phyloP scores from a whole-genome alignment of 2,329 filamentous ascomycete genomes.

The Exophiala sp. region DNA sequence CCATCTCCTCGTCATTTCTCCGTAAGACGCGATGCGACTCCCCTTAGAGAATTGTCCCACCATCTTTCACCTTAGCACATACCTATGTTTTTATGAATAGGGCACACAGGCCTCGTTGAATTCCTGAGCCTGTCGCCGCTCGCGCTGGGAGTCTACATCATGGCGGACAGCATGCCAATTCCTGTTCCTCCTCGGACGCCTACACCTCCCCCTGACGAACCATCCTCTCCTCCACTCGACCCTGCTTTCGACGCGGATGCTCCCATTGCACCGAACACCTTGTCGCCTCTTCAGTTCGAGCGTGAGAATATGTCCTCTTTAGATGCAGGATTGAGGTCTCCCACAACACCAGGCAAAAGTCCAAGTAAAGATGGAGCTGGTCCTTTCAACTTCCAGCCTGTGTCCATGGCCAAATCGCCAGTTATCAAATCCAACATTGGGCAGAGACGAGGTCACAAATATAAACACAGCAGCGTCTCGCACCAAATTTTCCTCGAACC shows the following conservation, averaged over 20 bases:
- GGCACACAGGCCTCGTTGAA: not conserved
- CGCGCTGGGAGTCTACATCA: not conserved
- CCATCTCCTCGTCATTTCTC: not conserved
- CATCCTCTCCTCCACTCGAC: slow-evolving; percentile 17
- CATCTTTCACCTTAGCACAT: not conserved
- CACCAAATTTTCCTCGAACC: slow-evolving; percentile 97
- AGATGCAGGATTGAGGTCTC: slow-evolving; percentile 6
- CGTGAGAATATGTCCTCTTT: slow-evolving; percentile 12
- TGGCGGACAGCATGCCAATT: slow-evolving; percentile 46
- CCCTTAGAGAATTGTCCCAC: not conserved
- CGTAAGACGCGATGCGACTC: no score
- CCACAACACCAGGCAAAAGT: slow-evolving; percentile 15
- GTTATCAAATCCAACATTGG: slow-evolving; percentile 81
- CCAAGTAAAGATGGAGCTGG: slow-evolving; percentile 9
- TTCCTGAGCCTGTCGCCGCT: not conserved
- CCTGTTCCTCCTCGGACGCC: slow-evolving; percentile 61
- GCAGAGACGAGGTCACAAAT: slow-evolving; percentile 90
- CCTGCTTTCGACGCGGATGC: slow-evolving; percentile 26
- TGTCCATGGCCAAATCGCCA: slow-evolving; percentile 68
- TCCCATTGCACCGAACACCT: slow-evolving; percentile 42
- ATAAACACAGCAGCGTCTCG: slow-evolving; percentile 94
- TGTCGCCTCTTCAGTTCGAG: slow-evolving; percentile 42
- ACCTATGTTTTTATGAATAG: no score
- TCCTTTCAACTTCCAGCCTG: slow-evolving; percentile 94
- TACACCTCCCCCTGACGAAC: slow-evolving; percentile 58